phyloP scores from a whole-genome alignment of 805 yeast genomes.

The Zygosaccharomyces bisporus region DNA sequence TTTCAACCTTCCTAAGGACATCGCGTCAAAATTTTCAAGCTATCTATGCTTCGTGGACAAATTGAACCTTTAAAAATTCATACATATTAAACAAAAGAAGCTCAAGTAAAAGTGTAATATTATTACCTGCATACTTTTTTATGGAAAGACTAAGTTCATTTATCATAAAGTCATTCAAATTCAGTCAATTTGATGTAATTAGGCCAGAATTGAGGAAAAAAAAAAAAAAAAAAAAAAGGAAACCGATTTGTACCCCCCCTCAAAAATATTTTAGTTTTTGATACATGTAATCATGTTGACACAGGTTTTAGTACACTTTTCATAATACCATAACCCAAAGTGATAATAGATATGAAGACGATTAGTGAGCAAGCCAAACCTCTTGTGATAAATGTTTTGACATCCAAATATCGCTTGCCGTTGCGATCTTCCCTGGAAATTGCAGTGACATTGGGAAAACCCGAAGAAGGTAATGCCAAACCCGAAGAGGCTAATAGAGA shows the following conservation, averaged over 20 bases:
- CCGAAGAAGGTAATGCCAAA: conserved; percentile 96
- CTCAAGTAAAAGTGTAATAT: background rate
- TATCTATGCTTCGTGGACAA: background rate
- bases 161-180: background rate
- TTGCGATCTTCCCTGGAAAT: conserved; percentile 89
- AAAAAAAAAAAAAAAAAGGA: background rate
- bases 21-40: conserved; percentile 7
- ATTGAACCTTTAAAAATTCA: background rate
- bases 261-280: background rate
- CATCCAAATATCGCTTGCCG: conserved; percentile 84
- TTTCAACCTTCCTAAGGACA: background rate
- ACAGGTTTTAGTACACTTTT: conserved; percentile 29
- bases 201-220: background rate
- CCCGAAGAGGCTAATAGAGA: conserved; percentile 83
- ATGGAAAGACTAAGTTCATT: background rate
- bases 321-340: conserved; percentile 82
- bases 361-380: conserved; percentile 87
- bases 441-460: conserved; percentile 98
- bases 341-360: conserved; percentile 65
- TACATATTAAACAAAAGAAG: background rate
- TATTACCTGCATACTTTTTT: no score
- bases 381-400: conserved; percentile 74
- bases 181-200: background rate
- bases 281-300: background rate
- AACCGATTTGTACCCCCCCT: background rate